A percentile compares a stretch with the other conserved stretches of the same genome.
phyloP scores from a whole-genome alignment of 1,284 basidiomycete genomes.

The Paramarasmius palmivorus region DNA sequence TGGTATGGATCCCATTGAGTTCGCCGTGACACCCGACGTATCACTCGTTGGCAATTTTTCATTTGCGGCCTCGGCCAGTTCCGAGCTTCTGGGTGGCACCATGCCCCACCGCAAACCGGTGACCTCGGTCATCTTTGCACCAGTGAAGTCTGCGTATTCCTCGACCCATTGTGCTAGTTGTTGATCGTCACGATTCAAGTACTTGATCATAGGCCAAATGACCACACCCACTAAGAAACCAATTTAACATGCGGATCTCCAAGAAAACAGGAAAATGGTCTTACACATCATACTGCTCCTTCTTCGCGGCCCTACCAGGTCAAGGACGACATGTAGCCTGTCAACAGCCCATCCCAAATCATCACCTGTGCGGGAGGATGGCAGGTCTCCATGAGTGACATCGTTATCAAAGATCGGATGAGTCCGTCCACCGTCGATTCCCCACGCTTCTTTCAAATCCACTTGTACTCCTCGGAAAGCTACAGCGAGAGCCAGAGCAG shows the following conservation, averaged over 20 bases:
- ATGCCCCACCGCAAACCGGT: conserved; percentile 9
- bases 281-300: conserved; percentile 68
- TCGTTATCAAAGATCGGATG: conserved; percentile 2
- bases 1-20: background rate
- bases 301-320: conserved; percentile 61
- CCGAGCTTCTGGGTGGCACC: background rate
- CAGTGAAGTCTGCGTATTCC: conserved; percentile 67
- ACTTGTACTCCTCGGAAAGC: conserved; percentile 39
- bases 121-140: conserved; percentile 48
- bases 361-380: conserved; percentile 24
- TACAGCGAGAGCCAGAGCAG: conserved; percentile 60
- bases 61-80: background rate
- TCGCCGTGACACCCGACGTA: background rate
- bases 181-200: conserved; percentile 54
- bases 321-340: conserved; percentile 58
- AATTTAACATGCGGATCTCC: conserved; percentile 13
- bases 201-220: conserved; percentile 68
- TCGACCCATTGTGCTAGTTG: conserved; percentile 54
- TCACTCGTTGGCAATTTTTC: background rate
- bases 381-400: background rate
- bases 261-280: conserved; percentile 26
- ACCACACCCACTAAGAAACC: conserved; percentile 54
- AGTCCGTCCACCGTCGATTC: background rate
- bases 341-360: conserved; percentile 52
- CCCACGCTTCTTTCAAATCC: background rate